These are phyloP conservation scores for Buxus sempervirens DNA, from an alignment of 164 flowering plant species.

Conservation along the genomic window DNA sequence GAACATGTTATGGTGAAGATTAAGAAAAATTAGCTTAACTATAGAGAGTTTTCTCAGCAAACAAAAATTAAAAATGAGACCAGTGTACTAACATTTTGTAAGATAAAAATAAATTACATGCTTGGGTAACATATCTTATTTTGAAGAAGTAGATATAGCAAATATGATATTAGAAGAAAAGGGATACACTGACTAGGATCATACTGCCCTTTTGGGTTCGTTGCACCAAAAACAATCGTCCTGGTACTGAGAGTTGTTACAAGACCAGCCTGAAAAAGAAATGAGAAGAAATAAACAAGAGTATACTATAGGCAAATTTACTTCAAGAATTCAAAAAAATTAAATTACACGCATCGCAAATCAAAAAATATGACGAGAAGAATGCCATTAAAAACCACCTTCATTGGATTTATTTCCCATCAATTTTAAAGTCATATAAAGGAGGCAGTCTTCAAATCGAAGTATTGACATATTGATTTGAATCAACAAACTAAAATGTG, in stretches of 20 bases:
- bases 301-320: not conserved
- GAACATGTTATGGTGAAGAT: not conserved
- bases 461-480: too few species aligned
- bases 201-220: conserved; percentile 97
- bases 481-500: too few species aligned
- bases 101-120: not conserved
- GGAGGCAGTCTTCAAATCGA: not conserved
- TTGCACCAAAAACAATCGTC: conserved; percentile 92
- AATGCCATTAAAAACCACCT: not conserved
- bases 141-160: not conserved
- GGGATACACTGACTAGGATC: conserved; percentile 87
- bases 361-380: too few species aligned
- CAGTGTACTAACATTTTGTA: not conserved
- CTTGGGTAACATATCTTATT: not conserved
- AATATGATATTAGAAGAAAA: conserved; percentile 2
- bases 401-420: not conserved
- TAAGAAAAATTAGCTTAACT: too few species aligned
- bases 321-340: not conserved
- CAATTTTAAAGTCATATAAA: not conserved
- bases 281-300: not conserved
- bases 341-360: too few species aligned
- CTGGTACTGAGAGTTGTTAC: conserved; percentile 89
- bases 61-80: not conserved
- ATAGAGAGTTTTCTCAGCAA: not conserved
- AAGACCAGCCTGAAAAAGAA: conserved; percentile 79